A percentile compares a stretch with the other conserved stretches of the same genome.
phyloP scores from a whole-genome alignment of 345 rosid genomes.

The Gossypium herbaceum region DNA sequence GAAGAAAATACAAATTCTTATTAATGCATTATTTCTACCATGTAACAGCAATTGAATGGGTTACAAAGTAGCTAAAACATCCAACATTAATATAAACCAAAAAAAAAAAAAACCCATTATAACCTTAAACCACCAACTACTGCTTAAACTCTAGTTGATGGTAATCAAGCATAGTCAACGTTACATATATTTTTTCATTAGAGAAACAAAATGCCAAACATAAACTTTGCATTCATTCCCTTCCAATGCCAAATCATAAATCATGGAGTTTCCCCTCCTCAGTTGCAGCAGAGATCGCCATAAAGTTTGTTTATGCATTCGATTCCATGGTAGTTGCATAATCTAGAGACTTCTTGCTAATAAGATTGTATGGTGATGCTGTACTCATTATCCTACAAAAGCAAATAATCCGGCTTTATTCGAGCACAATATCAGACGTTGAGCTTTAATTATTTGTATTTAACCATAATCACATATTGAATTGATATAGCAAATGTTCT shows the following conservation, averaged over 20 bases:
- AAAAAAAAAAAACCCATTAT: neutral
- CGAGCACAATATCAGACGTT: neutral
- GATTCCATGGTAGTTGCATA: conserved; percentile 20
- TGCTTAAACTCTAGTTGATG: neutral
- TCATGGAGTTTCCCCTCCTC: conserved; percentile 11
- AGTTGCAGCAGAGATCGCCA: conserved; percentile 22
- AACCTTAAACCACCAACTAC: conserved; percentile 10
- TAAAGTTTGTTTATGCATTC: conserved; percentile 31
- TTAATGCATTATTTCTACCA: conserved; percentile 20
- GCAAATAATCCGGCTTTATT: conserved; percentile 2
- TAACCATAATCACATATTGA: neutral
- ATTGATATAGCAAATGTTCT: neutral
- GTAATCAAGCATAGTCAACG: conserved; percentile 6
- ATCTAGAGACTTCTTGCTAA: conserved; percentile 42
- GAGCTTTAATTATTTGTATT: neutral
- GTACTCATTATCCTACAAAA: conserved; percentile 49
- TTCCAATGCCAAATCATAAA: neutral
- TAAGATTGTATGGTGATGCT: conserved; percentile 42
- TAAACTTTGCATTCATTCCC: conserved; percentile 10
- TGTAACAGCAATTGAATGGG: conserved; percentile 22
- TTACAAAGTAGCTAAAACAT: conserved; percentile 17
- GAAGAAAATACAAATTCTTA: conserved; percentile 1
- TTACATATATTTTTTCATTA: conserved; percentile 8
- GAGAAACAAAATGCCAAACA: neutral
- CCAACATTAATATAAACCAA: neutral